phyloP scores from a whole-genome alignment of 495 filamentous ascomycete genomes.

The Articulospora tetracladia region DNA sequence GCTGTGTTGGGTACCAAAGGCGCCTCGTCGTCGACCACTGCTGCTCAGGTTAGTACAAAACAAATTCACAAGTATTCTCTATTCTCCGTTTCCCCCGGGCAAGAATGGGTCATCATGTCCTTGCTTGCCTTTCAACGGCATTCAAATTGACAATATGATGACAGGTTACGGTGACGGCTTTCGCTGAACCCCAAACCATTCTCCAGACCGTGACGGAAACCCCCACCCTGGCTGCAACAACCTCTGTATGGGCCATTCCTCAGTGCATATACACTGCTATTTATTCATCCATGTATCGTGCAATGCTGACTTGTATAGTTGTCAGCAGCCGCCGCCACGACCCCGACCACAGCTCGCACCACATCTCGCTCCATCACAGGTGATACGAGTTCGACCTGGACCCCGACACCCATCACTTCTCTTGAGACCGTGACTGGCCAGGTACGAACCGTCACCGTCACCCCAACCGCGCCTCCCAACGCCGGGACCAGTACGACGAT shows the following conservation, averaged over 20 bases:
- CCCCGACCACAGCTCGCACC: conserved; percentile 6
- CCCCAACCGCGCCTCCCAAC: conserved; percentile 32
- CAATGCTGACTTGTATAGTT: not conserved
- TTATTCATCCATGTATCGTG: not conserved
- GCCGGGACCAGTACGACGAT: not conserved
- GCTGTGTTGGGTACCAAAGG: conserved; percentile 44
- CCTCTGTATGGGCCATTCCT: conserved; percentile 20
- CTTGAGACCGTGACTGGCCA: conserved; percentile 43
- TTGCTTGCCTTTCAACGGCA: conserved; percentile 15
- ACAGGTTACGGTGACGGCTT: conserved; percentile 10
- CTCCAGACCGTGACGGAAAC: conserved; percentile 15
- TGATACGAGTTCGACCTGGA: conserved; percentile 26
- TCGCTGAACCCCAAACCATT: conserved; percentile 8
- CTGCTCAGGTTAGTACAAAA: conserved; percentile 16
- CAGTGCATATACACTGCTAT: not conserved
- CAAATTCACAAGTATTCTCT: not conserved
- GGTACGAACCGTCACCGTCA: conserved; percentile 49
- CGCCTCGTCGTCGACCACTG: conserved; percentile 3
- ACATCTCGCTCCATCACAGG: conserved; percentile 9
- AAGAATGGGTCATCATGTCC: conserved; percentile 5
- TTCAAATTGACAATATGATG: conserved; percentile 24
- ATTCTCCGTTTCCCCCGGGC: not conserved
- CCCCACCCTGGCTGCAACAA: conserved; percentile 10
- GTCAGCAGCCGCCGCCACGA: conserved; percentile 4
- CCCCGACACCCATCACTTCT: conserved; percentile 40